Conservation (phyloP, 192 early-diverging fungal genomes). For the Backusella sp. region DNA sequence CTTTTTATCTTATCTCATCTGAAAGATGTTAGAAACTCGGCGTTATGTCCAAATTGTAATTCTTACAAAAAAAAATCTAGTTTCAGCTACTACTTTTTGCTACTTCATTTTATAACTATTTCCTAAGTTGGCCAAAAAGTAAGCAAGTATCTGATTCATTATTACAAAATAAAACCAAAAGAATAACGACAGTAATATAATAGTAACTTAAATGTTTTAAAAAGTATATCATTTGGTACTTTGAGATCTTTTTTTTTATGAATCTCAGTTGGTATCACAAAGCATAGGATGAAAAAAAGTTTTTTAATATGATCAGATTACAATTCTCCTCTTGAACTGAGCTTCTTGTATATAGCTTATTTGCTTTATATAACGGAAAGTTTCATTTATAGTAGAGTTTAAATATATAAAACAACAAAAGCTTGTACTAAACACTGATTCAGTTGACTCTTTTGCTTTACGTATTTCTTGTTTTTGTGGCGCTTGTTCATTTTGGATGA, state of each 20-base stretch:
- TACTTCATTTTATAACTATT: no score
- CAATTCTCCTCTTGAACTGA: no score
- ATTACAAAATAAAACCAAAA: no score
- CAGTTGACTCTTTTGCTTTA: not conserved
- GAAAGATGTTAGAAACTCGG: not conserved
- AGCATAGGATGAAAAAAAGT: not conserved
- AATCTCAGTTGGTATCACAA: slow-evolving; percentile 7
- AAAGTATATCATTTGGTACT: no score
- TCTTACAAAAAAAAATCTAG: no score
- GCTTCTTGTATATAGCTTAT: no score
- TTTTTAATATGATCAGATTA: not conserved
- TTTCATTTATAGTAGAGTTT: not conserved
- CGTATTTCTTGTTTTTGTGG: not conserved
- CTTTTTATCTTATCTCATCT: slow-evolving; percentile 2
- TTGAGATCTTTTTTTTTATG: not conserved
- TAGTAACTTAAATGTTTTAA: no score
- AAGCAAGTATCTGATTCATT: no score
- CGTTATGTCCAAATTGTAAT: not conserved
- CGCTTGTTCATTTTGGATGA: not conserved
- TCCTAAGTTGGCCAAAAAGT: no score
- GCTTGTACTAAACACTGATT: not conserved
- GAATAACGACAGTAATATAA: no score
- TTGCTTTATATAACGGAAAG: not conserved
- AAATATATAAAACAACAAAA: not conserved
- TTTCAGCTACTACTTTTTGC: no score